phyloP scores from a whole-genome alignment of 352 stramenopile genomes.

The Phytophthora gonapodyides region DNA sequence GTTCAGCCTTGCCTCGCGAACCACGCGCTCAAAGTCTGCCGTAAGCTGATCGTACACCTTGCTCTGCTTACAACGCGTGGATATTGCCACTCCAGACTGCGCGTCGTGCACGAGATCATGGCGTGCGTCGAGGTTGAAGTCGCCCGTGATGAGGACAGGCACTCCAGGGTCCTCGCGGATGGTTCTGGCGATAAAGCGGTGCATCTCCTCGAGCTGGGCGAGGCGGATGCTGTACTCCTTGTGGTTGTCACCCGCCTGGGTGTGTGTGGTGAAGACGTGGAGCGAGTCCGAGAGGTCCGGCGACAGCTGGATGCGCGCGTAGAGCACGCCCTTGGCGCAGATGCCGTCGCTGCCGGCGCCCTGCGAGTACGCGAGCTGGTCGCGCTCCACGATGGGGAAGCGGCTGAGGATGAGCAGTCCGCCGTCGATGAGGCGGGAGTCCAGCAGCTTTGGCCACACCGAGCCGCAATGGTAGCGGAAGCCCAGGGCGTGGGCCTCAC shows the following conservation, averaged over 20 bases:
- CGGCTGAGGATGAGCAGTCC: slow-evolving; percentile 84
- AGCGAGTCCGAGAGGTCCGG: slow-evolving; percentile 68
- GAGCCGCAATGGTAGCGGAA: slow-evolving; percentile 82
- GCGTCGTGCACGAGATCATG: slow-evolving; percentile 64
- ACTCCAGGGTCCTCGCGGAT: slow-evolving; percentile 55
- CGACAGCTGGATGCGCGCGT: slow-evolving; percentile 76
- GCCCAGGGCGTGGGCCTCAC: slow-evolving; percentile 53
- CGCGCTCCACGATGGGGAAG: slow-evolving; percentile 77
- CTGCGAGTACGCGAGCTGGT: slow-evolving; percentile 58
- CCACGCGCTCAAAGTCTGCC: slow-evolving; percentile 45
- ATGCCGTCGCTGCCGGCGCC: slow-evolving; percentile 71
- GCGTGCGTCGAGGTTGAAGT: slow-evolving; percentile 84
- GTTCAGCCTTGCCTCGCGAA: slow-evolving; percentile 38
- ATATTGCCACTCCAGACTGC: slow-evolving; percentile 24
- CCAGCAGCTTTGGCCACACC: slow-evolving; percentile 60
- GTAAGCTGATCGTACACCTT: slow-evolving; percentile 65
- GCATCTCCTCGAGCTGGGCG: slow-evolving; percentile 66
- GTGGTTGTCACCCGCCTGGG: slow-evolving; percentile 63
- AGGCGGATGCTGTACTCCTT: slow-evolving; percentile 60
- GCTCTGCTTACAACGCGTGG: slow-evolving; percentile 60
- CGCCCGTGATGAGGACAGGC: slow-evolving; percentile 72
- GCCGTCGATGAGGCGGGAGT: slow-evolving; percentile 69
- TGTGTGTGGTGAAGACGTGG: slow-evolving; percentile 89
- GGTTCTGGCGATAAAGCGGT: slow-evolving; percentile 55
- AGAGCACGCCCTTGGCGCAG: slow-evolving; percentile 78